Percentiles rank a stretch among this genome's conserved stretches.
phyloP scores from a whole-genome alignment of 1,284 basidiomycete genomes.

The Ustilago cynodontis region DNA sequence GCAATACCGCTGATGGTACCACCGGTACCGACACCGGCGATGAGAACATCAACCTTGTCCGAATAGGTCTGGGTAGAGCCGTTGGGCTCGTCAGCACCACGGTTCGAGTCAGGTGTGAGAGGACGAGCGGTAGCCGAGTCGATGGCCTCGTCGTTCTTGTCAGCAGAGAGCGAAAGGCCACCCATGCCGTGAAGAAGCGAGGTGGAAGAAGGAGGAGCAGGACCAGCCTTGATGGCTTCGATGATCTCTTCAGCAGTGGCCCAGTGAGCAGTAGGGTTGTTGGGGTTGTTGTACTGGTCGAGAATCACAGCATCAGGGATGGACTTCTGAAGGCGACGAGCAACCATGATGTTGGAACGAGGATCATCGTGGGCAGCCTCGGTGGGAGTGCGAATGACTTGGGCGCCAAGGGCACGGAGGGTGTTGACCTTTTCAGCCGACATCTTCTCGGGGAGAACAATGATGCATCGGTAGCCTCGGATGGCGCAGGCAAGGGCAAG shows the following conservation, averaged over 20 bases:
- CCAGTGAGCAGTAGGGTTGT: constrained; percentile 73
- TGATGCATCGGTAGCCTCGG: constrained; percentile 84
- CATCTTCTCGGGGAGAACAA: constrained; percentile 95
- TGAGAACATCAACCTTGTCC: constrained; percentile 78
- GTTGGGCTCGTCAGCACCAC: constrained; percentile 36
- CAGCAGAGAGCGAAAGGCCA: constrained; percentile 71
- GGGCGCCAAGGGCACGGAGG: constrained; percentile 88
- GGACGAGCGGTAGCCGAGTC: constrained; percentile 32
- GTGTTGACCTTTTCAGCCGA: constrained; percentile 93
- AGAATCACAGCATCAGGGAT: constrained; percentile 90
- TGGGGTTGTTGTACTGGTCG: constrained; percentile 81
- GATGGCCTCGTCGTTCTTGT: constrained; percentile 18
- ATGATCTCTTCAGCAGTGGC: constrained; percentile 66
- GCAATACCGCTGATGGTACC: constrained; percentile 92
- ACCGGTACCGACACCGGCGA: constrained; percentile 94
- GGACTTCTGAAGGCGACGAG: constrained; percentile 79
- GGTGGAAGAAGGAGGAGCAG: constrained; percentile 60
- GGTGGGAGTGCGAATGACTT: constrained; percentile 93
- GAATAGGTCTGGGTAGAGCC: constrained; percentile 32
- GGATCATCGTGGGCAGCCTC: constrained; percentile 86
- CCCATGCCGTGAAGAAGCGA: constrained; percentile 33
- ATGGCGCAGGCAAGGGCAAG: constrained; percentile 83
- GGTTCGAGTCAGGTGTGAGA: constrained; percentile 54
- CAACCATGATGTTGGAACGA: constrained; percentile 90
- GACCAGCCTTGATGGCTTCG: constrained; percentile 80